Base-by-base conservation (phyloP, 805 yeast genomes). In the Sugiyamaella floridensis region DNA sequence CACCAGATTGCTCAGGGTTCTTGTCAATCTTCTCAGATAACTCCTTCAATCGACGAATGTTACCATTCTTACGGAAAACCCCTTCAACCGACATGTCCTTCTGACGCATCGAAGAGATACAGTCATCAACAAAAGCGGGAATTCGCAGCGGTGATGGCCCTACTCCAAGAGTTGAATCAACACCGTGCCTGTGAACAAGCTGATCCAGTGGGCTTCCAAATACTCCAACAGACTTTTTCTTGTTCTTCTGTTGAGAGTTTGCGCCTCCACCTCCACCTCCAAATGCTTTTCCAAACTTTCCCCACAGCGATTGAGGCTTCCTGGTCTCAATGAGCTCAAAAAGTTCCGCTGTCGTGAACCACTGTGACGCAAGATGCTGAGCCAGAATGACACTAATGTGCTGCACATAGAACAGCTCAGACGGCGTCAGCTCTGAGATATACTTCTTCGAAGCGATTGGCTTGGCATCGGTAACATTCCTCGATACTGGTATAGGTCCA, bases 51-150 rank as follows among this genome's bases (percentile, higher is more conserved):
- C 86, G 78, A 61, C 89, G 82, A 63, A 93, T 90, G 65, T 93
- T 93, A 63, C 99, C 99, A 65, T 93, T 93, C 64, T 90, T 85
- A 62, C 99, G 80, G 77, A 93, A 93, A 4, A 93, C 85, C 55
- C 99, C 99, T 68, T 93, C 99, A 9, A 71, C 89, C 2, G 97
- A 87, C 85, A 92, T 81, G 69, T 93, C 98, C 75, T 87, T 89
- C 55, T 85, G 92, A 50, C 87, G 79, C 73, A 93, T 78, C 0
- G 95, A 86, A 29, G 81, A 78, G 37, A 93, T 81, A 15, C 90
- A 72, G 62, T 93, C 98, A 62, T 92, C 98, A 43, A 93, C 76
- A 40, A 93, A 73, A 47, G 87, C 76, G 0, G 99, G 99, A 43
- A 93, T 85, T 40, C 82, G 77, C 43, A 93, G 76, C n/a, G 66